Base-by-base conservation (phyloP, 2,329 filamentous ascomycete species). In the Sporothrix protearum region DNA sequence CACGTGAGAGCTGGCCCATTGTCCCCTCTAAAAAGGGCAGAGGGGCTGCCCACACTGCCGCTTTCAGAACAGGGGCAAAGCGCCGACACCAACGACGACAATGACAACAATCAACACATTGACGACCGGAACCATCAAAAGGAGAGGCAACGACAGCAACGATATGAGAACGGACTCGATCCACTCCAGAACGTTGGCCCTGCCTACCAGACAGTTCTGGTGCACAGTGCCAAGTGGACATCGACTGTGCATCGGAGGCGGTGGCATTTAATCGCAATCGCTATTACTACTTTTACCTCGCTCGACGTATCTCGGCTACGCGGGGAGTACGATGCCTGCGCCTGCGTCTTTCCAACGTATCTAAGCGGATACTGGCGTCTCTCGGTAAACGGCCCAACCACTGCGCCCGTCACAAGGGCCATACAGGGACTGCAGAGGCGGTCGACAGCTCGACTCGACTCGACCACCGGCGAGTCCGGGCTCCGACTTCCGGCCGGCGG, bases 401-500 rank as follows among this genome's bases (percentile, higher is more conserved):
- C 25, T 25, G 9, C 36, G 5, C 45, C 64, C 64, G 64, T 14
- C 6, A 5, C 36, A 63, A 16, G 33, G n/a, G 6, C 33, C 57
- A 42, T 22, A n/a, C 6, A 33, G 55, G 1, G 3, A 16, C 14
- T 1, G 6, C 14, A 45, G 9, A 45, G 42, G 42, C 12, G 28
- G 4, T 28, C 22, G 3, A 63, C 3, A 25, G 33, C 2, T 25
- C 36, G 36, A 63, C 59, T n/a, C n/a, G n/a, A n/a, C n/a, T n/a
- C n/a, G n/a, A n/a, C n/a, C n/a, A 10, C 30, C 55, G 59, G 36
- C 59, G 36, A 63, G 28, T 51, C 4, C 64, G 47, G 47, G 53
- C 64, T 68, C 64, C 64, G 64, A 68, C 53, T 53, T 68, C 64
- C 64, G 64, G 28, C 39, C 47, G 12, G 10, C 19, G 59, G 22